These are phyloP conservation scores for Fusarium equiseti DNA, from an alignment of 2,329 filamentous ascomycete genomes.

Conservation along the genomic window DNA sequence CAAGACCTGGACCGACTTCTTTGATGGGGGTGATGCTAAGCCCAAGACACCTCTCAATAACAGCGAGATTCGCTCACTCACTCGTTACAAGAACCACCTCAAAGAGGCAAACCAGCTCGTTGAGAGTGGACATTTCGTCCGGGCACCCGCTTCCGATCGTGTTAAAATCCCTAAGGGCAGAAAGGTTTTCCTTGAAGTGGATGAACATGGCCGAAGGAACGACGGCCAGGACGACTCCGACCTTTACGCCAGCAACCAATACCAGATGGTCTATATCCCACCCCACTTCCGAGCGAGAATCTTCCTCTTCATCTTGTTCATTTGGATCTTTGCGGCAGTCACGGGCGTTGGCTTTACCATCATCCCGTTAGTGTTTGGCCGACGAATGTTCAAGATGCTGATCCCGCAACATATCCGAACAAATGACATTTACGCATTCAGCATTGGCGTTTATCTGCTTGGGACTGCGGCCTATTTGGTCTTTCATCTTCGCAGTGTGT, in stretches of 20 bases:
- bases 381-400: constrained; percentile 78
- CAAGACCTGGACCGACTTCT: constrained; percentile 69
- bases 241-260: constrained; percentile 69
- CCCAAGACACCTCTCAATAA: constrained; percentile 53
- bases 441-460: constrained; percentile 85
- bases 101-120: constrained; percentile 67
- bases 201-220: constrained; percentile 72
- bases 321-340: constrained; percentile 93
- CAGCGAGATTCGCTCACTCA: constrained; percentile 54
- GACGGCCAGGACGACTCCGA: constrained; percentile 66
- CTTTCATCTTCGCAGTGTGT: constrained; percentile 62
- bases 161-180: constrained; percentile 91
- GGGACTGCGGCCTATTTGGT: constrained; percentile 74
- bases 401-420: constrained; percentile 79
- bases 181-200: constrained; percentile 81
- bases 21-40: constrained; percentile 62
- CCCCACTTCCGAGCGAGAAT: constrained; percentile 86
- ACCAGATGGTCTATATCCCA: constrained; percentile 82
- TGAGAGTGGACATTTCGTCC: constrained; percentile 84
- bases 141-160: constrained; percentile 94
- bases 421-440: constrained; percentile 98
- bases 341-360: constrained; percentile 90
- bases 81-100: constrained; percentile 58
- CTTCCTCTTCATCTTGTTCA: constrained; percentile 85
- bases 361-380: constrained; percentile 86